Evolutionary conservation across 768 basidiomycete species (phyloP).

Genomic region (Cystobasidium ongulense): DNA sequence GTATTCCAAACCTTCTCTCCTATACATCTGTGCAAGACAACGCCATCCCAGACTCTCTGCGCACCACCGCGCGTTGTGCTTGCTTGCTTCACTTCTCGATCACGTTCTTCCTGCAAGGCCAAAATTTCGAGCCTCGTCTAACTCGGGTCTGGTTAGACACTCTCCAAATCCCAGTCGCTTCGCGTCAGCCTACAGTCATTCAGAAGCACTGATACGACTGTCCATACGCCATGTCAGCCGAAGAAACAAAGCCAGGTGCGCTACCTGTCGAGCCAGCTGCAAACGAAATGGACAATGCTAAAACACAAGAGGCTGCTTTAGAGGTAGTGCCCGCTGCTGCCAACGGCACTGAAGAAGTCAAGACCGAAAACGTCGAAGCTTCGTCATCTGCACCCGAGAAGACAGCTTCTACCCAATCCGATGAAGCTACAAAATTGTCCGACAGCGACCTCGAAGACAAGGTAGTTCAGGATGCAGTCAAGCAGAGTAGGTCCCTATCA

Average conservation of each 20-base stretch:
- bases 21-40: no score
- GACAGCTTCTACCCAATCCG: not conserved
- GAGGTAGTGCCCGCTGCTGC: slow-evolving; percentile 1
- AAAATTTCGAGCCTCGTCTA: not conserved
- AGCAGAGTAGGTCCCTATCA: slow-evolving; percentile 12
- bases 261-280: slow-evolving; percentile 16
- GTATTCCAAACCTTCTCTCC: no score
- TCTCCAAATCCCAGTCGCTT: not conserved
- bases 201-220: not conserved
- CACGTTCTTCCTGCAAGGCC: not conserved
- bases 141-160: not conserved
- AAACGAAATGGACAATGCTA: slow-evolving; percentile 15
- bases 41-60: no score
- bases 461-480: slow-evolving; percentile 25
- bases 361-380: not conserved
- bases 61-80: no score
- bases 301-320: not conserved
- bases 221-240: slow-evolving; percentile 1
- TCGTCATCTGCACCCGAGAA: not conserved
- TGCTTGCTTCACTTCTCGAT: not conserved
- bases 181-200: not conserved
- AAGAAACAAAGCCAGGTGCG: slow-evolving; percentile 19
- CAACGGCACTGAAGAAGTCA: not conserved
- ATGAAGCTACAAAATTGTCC: not conserved
- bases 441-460: slow-evolving; percentile 13